A percentile compares a stretch with the other conserved stretches of the same genome.
phyloP scores from a whole-genome alignment of 352 stramenopile species.

The Aphanomyces astaci region DNA sequence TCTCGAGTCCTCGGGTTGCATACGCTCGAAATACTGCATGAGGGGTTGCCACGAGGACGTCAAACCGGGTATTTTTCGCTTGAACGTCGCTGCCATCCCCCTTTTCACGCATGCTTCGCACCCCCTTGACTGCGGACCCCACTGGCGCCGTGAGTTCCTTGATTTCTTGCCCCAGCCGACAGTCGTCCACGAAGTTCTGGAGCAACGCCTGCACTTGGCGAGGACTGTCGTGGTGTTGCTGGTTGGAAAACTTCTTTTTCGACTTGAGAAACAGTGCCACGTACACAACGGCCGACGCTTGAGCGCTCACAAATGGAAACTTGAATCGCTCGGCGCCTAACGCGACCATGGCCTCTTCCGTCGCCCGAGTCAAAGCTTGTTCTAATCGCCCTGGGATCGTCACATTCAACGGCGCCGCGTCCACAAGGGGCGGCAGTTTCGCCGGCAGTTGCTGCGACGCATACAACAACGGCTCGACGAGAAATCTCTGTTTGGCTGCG shows the following conservation, averaged over 20 bases:
- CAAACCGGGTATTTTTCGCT: slow-evolving; percentile 5
- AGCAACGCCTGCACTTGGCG: neutral
- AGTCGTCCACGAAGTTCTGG: slow-evolving; percentile 2
- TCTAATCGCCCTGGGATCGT: slow-evolving; percentile 13
- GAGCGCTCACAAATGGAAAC: neutral
- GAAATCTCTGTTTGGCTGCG: neutral
- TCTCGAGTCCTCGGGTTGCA: neutral
- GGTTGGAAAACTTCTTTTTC: slow-evolving; percentile 13
- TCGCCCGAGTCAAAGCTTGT: neutral
- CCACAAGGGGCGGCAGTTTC: slow-evolving; percentile 7
- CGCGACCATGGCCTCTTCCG: slow-evolving; percentile 13
- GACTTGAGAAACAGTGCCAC: slow-evolving; percentile 12
- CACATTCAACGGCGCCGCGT: neutral
- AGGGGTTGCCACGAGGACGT: neutral
- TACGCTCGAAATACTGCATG: neutral
- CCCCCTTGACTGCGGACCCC: slow-evolving; percentile 1
- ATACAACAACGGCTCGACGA: neutral
- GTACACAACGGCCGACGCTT: slow-evolving; percentile 3
- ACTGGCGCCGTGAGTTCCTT: slow-evolving; percentile 13
- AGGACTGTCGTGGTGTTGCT: neutral
- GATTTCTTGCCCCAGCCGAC: slow-evolving; percentile 10
- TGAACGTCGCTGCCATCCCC: neutral
- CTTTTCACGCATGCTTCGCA: slow-evolving; percentile 10
- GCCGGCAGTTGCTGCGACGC: neutral
- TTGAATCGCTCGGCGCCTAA: slow-evolving; percentile 8